phyloP scores from a whole-genome alignment of 2,329 filamentous ascomycete species.

The Blastomyces silverae region DNA sequence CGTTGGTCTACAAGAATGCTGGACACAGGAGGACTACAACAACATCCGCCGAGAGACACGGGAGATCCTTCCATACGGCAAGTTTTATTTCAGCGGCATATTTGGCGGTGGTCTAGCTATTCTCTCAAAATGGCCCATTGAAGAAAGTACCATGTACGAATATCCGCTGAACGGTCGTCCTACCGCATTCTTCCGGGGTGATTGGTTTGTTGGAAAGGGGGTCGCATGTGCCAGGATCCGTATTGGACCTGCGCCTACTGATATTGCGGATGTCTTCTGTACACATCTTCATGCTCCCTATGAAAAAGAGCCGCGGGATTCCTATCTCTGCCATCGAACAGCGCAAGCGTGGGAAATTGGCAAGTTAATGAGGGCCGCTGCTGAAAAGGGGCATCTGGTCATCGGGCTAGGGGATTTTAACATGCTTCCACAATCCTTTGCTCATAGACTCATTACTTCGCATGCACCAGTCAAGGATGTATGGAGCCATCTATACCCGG shows the following conservation, averaged over 20 bases:
- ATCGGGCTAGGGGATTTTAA: constrained; percentile 92
- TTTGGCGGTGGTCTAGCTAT: constrained; percentile 88
- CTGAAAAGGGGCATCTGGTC: constrained; percentile 73
- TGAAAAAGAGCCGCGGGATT: constrained; percentile 68
- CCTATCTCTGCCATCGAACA: constrained; percentile 82
- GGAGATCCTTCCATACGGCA: constrained; percentile 74
- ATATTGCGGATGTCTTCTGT: constrained; percentile 82
- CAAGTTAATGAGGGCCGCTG: constrained; percentile 76
- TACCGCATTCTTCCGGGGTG: constrained; percentile 86
- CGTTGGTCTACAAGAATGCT: constrained; percentile 92
- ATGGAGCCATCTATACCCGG: constrained; percentile 77
- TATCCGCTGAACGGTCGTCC: constrained; percentile 93
- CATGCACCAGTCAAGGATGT: constrained; percentile 72
- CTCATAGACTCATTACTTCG: constrained; percentile 72
- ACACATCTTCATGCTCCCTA: constrained; percentile 91
- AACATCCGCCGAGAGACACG: constrained; percentile 67
- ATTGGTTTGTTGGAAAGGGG: constrained; percentile 96
- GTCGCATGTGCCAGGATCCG: constrained; percentile 76
- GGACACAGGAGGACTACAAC: constrained; percentile 76
- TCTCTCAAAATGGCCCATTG: constrained; percentile 84
- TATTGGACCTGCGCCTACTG: constrained; percentile 56
- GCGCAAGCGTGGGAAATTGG: constrained; percentile 93
- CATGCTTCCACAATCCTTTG: constrained; percentile 81
- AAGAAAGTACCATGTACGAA: constrained; percentile 74
- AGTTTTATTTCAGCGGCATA: constrained; percentile 85